phyloP scores from a whole-genome alignment of 2,329 filamentous ascomycete genomes.

The Hymenoscyphus scutula region DNA sequence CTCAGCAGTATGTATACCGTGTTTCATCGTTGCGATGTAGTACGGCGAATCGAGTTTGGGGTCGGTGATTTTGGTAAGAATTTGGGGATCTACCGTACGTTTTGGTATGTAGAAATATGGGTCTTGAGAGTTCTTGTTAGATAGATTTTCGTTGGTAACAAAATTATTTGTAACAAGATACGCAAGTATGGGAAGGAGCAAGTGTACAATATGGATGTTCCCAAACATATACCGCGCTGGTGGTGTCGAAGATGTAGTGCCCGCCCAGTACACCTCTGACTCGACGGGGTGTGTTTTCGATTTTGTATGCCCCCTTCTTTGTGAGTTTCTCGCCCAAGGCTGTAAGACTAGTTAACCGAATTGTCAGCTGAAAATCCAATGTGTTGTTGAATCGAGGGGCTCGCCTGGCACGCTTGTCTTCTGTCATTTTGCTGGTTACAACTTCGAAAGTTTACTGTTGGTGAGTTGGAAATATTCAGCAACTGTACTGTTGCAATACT shows the following conservation, averaged over 20 bases:
- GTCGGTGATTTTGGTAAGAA: constrained; percentile 37
- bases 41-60: neutral
- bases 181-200: neutral
- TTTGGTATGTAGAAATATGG: constrained; percentile 46
- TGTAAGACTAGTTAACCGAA: constrained; percentile 13
- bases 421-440: neutral
- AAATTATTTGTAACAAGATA: neutral
- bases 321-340: constrained; percentile 24
- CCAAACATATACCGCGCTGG: constrained; percentile 41
- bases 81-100: constrained; percentile 4
- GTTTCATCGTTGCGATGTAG: constrained; percentile 13
- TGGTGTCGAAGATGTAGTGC: constrained; percentile 38
- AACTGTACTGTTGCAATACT: neutral
- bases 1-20: neutral
- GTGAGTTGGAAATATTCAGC: neutral
- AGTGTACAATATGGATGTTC: constrained; percentile 41
- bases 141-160: neutral
- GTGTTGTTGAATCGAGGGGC: neutral
- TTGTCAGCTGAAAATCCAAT: neutral
- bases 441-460: neutral
- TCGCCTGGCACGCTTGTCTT: neutral
- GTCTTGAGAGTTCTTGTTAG: constrained; percentile 27
- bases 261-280: constrained; percentile 30
- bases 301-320: constrained; percentile 29
- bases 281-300: constrained; percentile 30